phyloP scores from a whole-genome alignment of 345 rosid genomes.

The Capsella bursapastoris region DNA sequence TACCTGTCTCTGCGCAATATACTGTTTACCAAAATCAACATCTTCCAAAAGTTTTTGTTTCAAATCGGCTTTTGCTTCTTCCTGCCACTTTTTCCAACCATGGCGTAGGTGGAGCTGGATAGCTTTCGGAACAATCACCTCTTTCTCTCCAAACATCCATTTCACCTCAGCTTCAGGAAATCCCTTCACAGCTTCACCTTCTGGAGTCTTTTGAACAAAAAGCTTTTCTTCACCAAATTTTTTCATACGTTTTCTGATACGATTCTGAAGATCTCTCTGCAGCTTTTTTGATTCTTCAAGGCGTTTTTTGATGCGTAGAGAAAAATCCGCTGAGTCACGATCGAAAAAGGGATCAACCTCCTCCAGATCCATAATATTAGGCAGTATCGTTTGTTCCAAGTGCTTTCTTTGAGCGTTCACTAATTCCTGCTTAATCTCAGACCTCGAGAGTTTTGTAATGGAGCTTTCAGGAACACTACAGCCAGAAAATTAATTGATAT shows the following conservation, averaged over 20 bases:
- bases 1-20: slow-evolving; percentile 80
- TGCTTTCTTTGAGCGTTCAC: slow-evolving; percentile 73
- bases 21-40: slow-evolving; percentile 80
- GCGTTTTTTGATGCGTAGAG: slow-evolving; percentile 62
- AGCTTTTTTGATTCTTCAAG: slow-evolving; percentile 76
- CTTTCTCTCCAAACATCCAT: slow-evolving; percentile 94
- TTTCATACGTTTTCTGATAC: slow-evolving; percentile 70
- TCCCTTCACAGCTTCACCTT: slow-evolving; percentile 80
- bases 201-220: slow-evolving; percentile 69
- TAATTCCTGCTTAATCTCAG: slow-evolving; percentile 74
- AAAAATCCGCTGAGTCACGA: slow-evolving; percentile 64
- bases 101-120: slow-evolving; percentile 70
- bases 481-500: slow-evolving; percentile 37
- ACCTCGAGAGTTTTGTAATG: slow-evolving; percentile 62
- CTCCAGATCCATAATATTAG: slow-evolving; percentile 69
- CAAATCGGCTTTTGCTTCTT: slow-evolving; percentile 81
- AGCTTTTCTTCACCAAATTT: slow-evolving; percentile 75
- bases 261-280: slow-evolving; percentile 70
- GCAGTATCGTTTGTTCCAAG: slow-evolving; percentile 76
- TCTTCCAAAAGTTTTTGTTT: slow-evolving; percentile 73
- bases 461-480: slow-evolving; percentile 57
- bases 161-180: slow-evolving; percentile 86
- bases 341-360: slow-evolving; percentile 64
- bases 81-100: slow-evolving; percentile 97
- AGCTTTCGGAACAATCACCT: slow-evolving; percentile 89